Percentiles rank a stretch among this genome's conserved stretches.
Conservation (phyloP, 2,329 filamentous ascomycete genomes). For the Coleophoma eucalyptorum region DNA sequence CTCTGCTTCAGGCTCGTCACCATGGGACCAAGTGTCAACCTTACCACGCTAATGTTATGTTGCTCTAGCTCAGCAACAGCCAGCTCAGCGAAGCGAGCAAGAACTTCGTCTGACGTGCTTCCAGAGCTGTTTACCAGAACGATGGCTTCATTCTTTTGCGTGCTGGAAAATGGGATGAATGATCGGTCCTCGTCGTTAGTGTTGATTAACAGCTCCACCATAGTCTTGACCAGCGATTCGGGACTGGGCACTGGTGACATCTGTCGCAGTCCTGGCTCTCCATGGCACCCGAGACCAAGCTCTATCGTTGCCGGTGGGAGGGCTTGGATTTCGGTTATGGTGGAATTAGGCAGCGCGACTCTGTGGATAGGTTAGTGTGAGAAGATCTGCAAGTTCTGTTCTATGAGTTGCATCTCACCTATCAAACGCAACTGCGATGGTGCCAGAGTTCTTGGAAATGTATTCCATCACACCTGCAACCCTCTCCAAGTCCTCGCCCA, state of each 20-base stretch:
- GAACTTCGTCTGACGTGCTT: conserved; percentile 20
- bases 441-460: conserved; percentile 32
- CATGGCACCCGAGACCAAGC: conserved; percentile 46
- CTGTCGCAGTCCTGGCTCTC: conserved; percentile 36
- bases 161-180: conserved; percentile 18
- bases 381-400: not conserved
- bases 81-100: conserved; percentile 20
- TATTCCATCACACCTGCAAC: conserved; percentile 19
- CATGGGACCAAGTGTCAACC: conserved; percentile 20
- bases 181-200: conserved; percentile 16
- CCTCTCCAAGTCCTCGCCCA: conserved; percentile 15
- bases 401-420: conserved; percentile 31
- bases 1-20: conserved; percentile 24
- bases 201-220: conserved; percentile 17
- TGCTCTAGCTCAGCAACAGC: conserved; percentile 18
- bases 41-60: conserved; percentile 12
- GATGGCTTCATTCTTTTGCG: conserved; percentile 14
- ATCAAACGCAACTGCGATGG: conserved; percentile 45
- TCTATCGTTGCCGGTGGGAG: conserved; percentile 27
- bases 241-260: conserved; percentile 18
- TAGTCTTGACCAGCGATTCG: conserved; percentile 15
- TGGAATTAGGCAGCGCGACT: conserved; percentile 20
- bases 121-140: conserved; percentile 19
- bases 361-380: conserved; percentile 6
- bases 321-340: conserved; percentile 18